Evolutionary conservation across 108 stramenopile genomes (phyloP).

Genomic region (Nitzschia inconspicua): DNA sequence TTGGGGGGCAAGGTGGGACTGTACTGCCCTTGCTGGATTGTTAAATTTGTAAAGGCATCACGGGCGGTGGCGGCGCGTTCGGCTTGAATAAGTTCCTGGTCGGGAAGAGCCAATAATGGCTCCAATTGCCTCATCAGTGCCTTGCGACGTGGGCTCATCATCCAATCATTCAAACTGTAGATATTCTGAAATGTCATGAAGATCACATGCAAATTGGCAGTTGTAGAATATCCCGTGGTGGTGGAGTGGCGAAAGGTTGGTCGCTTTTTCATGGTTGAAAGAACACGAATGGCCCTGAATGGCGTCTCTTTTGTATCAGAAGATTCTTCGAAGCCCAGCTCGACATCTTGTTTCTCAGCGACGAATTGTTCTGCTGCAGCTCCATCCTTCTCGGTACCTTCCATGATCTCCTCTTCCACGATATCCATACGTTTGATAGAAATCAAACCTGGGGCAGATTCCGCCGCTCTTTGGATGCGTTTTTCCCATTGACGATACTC

Average conservation of each 20-base stretch:
- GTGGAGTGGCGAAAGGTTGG: background rate
- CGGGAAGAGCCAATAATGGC: slow-evolving; percentile 6
- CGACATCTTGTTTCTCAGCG: no score
- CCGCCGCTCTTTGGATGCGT: background rate
- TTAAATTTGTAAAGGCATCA: slow-evolving; percentile 26
- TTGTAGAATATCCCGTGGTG: background rate
- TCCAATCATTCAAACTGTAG: slow-evolving; percentile 13
- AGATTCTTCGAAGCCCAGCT: no score
- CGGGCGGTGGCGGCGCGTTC: background rate
- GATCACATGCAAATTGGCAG: slow-evolving; percentile 6
- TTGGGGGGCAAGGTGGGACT: slow-evolving; percentile 9
- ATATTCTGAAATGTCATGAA: slow-evolving; percentile 11
- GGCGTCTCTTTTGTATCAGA: no score
- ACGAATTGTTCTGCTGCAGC: background rate
- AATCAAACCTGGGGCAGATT: background rate
- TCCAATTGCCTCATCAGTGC: slow-evolving; percentile 6
- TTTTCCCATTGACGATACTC: slow-evolving; percentile 12
- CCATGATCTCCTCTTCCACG: background rate
- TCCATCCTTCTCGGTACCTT: background rate
- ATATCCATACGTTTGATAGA: background rate
- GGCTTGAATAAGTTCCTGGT: slow-evolving; percentile 12
- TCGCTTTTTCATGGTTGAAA: no score
- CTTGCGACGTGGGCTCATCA: slow-evolving; percentile 7
- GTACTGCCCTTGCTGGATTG: slow-evolving; percentile 2
- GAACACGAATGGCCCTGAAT: background rate